Percentiles rank a stretch among this genome's conserved stretches.
These are phyloP conservation scores for Apiospora malaysiana DNA, from an alignment of 2,329 filamentous ascomycete genomes.

Conservation along the genomic window DNA sequence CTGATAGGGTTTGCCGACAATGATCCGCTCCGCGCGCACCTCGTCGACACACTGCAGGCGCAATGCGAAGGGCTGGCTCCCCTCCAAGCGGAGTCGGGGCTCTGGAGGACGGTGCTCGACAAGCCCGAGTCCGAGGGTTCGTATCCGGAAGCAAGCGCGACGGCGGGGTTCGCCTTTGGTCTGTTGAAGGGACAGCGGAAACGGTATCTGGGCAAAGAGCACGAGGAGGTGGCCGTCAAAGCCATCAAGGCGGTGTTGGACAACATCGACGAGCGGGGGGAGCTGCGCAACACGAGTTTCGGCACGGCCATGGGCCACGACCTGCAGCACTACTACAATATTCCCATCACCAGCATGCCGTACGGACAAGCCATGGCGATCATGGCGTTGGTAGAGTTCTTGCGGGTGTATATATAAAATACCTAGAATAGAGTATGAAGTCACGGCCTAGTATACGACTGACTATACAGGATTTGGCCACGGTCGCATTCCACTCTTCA, in stretches of 20 bases:
- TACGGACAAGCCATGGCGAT: conserved; percentile 87
- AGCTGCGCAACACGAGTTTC: conserved; percentile 77
- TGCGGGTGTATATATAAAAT: conserved; percentile 59
- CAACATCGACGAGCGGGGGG: conserved; percentile 70
- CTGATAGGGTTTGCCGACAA: conserved; percentile 67
- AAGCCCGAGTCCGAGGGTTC: conserved; percentile 69
- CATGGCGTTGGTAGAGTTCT: conserved; percentile 78
- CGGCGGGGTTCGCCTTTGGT: conserved; percentile 81
- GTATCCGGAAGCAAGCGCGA: conserved; percentile 78
- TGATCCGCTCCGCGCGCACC: conserved; percentile 62
- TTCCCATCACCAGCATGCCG: conserved; percentile 79
- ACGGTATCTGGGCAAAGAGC: conserved; percentile 69
- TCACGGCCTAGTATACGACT: no score
- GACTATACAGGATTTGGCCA: no score
- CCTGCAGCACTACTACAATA: conserved; percentile 79
- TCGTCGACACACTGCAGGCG: conserved; percentile 68
- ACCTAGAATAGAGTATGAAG: no score
- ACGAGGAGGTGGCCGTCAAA: conserved; percentile 65
- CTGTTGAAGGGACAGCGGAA: conserved; percentile 76
- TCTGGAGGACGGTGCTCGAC: conserved; percentile 79
- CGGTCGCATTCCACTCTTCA: no score
- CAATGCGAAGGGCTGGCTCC: conserved; percentile 70
- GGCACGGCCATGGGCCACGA: conserved; percentile 78
- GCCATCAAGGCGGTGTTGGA: conserved; percentile 71
- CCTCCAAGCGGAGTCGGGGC: conserved; percentile 66